Evolutionary conservation across 2,329 filamentous ascomycete genomes (phyloP), one percentile per base, ranked within the genome.

Genomic region (Penicillium concentricum): DNA sequence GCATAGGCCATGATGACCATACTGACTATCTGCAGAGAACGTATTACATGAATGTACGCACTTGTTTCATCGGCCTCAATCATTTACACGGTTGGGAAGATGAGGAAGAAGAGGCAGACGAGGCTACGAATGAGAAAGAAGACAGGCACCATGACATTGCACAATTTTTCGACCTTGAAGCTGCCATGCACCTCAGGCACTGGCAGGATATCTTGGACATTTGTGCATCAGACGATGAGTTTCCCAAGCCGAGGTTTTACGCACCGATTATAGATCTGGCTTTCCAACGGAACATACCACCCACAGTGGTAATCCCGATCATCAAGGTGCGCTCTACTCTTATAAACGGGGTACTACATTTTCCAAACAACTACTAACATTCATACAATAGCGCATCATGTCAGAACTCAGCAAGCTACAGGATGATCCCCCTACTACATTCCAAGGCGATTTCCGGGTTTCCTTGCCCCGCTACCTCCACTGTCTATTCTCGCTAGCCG

Each of bases 151-250:
- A 15, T 38, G n/a, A 20, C 4, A n/a, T 30, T n/a, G 52, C 38
- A 13, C n/a, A 20, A 24, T 55, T 55, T 4, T 51, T 51, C 6
- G 18, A 55, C 30, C 26, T 55, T n/a, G 52, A 55, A 24, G 52
- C 52, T 15, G 32, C 52, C 2, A 43, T 43, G 37, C 13, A 37
- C 9, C 52, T 55, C 18, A 15, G 5, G 2, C 18, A 24, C 3
- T 55, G 52, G 52, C 8, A 43, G 1, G 32, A 55, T 37, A 9
- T 51, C 3, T 4, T 15, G n/a, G 20, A 13, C 2, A 37, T 51
- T n/a, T 55, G 45, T 20, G 20, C 26, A 35, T 35, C 46, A 8
- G 22, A 37, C 5, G 13, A 44, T 3, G 5, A 15, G 15, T 51
- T 55, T 30, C 37, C 52, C 3, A 13, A 22, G 8, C 6, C 22